These are phyloP conservation scores for Parachlorella kessleri DNA, from an alignment of 139 green algal genomes.

Conservation along the genomic window DNA sequence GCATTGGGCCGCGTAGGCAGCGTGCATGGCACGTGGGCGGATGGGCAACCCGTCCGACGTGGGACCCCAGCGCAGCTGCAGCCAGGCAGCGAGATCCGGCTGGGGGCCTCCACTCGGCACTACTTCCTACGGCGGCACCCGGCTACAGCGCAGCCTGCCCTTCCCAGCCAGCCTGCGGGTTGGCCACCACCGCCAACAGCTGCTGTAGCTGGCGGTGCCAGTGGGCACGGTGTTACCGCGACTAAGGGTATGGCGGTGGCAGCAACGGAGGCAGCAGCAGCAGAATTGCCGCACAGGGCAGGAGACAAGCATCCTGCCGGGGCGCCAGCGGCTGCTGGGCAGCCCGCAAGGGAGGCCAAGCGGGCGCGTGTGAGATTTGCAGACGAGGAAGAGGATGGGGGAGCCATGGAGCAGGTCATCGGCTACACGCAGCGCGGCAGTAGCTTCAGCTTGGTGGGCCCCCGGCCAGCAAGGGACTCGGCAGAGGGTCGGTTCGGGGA, in stretches of 20 bases:
- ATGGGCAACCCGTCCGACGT: not conserved
- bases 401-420: not conserved
- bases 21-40: not conserved
- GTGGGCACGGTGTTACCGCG: too few species aligned
- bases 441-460: not conserved
- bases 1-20: too few species aligned
- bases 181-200: too few species aligned
- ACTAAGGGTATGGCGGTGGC: too few species aligned
- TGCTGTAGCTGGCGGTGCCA: too few species aligned
- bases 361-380: not conserved
- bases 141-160: not conserved
- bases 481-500: not conserved
- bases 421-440: not conserved
- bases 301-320: too few species aligned
- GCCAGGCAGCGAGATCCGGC: not conserved
- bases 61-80: not conserved
- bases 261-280: too few species aligned
- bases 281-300: too few species aligned
- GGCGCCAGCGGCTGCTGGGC: too few species aligned
- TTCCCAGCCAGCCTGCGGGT: too few species aligned
- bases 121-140: not conserved
- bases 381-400: not conserved
- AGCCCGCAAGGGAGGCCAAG: not conserved
- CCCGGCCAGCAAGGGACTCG: not conserved
- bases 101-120: not conserved